Base-by-base conservation (phyloP, 176 grass and related monocot genomes). In the Carex littledalei region DNA sequence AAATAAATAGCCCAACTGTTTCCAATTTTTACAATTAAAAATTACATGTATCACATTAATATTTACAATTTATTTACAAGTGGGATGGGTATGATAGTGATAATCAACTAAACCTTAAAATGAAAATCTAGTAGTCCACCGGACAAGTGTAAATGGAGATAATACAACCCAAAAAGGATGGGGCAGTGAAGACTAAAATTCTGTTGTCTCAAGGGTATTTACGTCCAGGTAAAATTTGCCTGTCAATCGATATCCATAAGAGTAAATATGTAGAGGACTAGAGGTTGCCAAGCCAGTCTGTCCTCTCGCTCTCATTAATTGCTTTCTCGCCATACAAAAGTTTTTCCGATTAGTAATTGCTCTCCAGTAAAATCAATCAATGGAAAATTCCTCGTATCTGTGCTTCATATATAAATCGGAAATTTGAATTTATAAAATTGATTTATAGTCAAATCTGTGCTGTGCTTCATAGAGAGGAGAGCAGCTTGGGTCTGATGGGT, bases 191-290 rank as follows among this genome's bases (percentile, higher is more conserved):
- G 45, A 74, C 67, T 29, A 50, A 75, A 64, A 82, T 49, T 63
- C 3, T 9, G n/a, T 67, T 20, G 60, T 43, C 1, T 81, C 56
- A 43, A 63, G 79, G 79, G 17, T 21, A 81, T 67, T 8, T 50
- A 8, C 15, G 60, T 82, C 80, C 29, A 70, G 10, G 4, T 17
- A 22, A 47, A 21, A 82, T 50, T 64, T 82, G 52, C 60, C 22
- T 82, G 54, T 82, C 80, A 45, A 64, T 82, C 80, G 22, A 64
- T 52, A 63, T 82, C 80, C 16, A 24, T 26, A 63, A 39, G 31
- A 47, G 16, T 82, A 45, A 62, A 17, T 66, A 2, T 65, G 39
- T 61, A n/a, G 7, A 26, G 26, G 26, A 26, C 26, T 26, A 26
- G 26, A 9, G 0, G 1, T 32, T 60, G 31, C n/a, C 78, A 39